Evolutionary conservation across 495 filamentous ascomycete genomes (phyloP).

Genomic region (Xanthoparmelia taractica): DNA sequence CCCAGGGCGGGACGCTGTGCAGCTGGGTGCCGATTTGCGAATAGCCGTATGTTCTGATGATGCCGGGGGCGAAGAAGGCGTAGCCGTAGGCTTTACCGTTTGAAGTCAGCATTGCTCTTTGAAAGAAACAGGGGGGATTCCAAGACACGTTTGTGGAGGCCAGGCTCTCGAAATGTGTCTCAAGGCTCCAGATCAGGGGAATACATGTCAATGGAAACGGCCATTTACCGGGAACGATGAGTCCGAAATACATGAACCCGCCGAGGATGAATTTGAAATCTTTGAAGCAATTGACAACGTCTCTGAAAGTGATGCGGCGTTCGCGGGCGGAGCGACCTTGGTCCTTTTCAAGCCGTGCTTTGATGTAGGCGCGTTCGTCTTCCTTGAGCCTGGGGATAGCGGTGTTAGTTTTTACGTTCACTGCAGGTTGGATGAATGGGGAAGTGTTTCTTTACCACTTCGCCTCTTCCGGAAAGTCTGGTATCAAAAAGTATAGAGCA

Average conservation of each 20-base stretch:
- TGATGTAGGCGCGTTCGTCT: constrained; percentile 69
- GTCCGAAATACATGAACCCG: constrained; percentile 56
- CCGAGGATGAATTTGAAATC: constrained; percentile 68
- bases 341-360: constrained; percentile 65
- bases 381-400: constrained; percentile 45
- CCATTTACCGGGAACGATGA: constrained; percentile 91
- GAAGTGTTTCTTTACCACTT: constrained; percentile 33
- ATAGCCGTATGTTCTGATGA: constrained; percentile 62
- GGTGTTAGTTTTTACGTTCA: constrained; percentile 15
- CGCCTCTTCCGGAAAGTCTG: constrained; percentile 60
- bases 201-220: too few relatives aligned
- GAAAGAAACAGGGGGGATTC: too few relatives aligned
- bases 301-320: constrained; percentile 51
- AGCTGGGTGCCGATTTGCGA: constrained; percentile 65
- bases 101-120: too few relatives aligned
- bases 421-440: too few relatives aligned
- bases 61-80: constrained; percentile 71
- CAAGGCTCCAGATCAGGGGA: too few relatives aligned
- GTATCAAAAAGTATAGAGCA: constrained; percentile 70
- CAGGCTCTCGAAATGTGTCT: too few relatives aligned
- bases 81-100: constrained; percentile 62
- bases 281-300: constrained; percentile 66
- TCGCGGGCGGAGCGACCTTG: constrained; percentile 68
- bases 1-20: constrained; percentile 79
- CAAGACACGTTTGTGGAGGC: too few relatives aligned